A percentile compares a stretch with the other conserved stretches of the same genome.
phyloP scores from a whole-genome alignment of 2,329 filamentous ascomycete genomes.

The Monosporascus sp. region DNA sequence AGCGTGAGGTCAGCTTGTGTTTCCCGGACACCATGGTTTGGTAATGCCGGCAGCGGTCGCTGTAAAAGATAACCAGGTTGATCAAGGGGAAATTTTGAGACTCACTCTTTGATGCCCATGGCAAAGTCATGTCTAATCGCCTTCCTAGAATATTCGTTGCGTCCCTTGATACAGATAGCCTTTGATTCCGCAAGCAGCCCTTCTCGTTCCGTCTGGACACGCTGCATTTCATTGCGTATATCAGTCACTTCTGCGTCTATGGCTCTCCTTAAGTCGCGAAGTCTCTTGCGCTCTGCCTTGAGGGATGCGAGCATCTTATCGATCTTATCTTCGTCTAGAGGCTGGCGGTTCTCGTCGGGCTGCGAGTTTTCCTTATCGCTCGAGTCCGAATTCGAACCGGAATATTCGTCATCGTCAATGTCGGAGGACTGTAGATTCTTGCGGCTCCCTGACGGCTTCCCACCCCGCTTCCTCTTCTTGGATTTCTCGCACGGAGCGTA shows the following conservation, averaged over 20 bases:
- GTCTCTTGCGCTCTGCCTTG: constrained; percentile 24
- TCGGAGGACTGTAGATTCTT: constrained; percentile 8
- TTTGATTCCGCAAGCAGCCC: constrained; percentile 24
- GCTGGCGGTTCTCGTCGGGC: constrained; percentile 15
- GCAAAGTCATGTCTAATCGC: constrained; percentile 56
- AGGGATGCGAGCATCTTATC: constrained; percentile 26
- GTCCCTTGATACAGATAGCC: constrained; percentile 42
- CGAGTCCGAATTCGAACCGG: constrained; percentile 20
- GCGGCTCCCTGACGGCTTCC: constrained; percentile 7
- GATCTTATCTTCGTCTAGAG: constrained; percentile 38
- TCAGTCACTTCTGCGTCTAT: constrained; percentile 30
- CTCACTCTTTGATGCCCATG: constrained; percentile 49
- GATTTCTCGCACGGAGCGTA: constrained; percentile 18
- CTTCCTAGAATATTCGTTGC: constrained; percentile 50
- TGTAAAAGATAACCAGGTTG: not conserved
- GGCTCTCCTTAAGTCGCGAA: constrained; percentile 22
- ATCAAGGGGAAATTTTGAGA: not conserved
- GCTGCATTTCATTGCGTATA: constrained; percentile 28
- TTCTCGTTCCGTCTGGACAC: constrained; percentile 21
- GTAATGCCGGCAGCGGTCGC: too few species aligned
- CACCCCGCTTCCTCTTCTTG: constrained; percentile 37
- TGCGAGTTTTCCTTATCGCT: constrained; percentile 23
- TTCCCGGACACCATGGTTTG: not conserved
- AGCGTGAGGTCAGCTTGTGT: not conserved
- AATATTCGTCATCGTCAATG: constrained; percentile 18